These are phyloP conservation scores for Hypoxylon sp. DNA, from an alignment of 2,329 filamentous ascomycete genomes.

Conservation along the genomic window DNA sequence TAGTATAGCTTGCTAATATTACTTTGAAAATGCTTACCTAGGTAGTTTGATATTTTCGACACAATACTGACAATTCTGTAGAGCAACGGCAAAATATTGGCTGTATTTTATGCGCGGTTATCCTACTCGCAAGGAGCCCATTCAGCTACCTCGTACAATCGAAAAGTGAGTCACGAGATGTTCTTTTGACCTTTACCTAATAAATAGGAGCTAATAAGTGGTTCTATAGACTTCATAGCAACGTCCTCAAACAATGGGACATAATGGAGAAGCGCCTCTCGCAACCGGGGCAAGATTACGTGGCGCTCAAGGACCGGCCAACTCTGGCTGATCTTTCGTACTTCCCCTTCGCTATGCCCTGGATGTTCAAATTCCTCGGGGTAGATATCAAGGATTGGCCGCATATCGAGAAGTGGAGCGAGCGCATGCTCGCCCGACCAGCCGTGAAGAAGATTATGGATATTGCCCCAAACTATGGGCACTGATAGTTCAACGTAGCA, in stretches of 20 bases:
- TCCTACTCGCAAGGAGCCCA: background rate
- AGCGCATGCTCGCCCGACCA: constrained; percentile 48
- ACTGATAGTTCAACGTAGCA: background rate
- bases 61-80: background rate
- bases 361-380: constrained; percentile 55
- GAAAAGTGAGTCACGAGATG: background rate
- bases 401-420: constrained; percentile 51
- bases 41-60: too few relatives aligned
- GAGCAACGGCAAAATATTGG: background rate
- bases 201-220: background rate
- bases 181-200: background rate
- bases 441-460: constrained; percentile 40
- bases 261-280: constrained; percentile 49
- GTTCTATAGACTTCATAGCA: constrained; percentile 43
- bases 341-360: constrained; percentile 57
- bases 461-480: background rate
- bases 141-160: background rate
- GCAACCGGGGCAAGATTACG: constrained; percentile 51
- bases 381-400: constrained; percentile 54
- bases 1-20: background rate
- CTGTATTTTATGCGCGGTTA: background rate
- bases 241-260: constrained; percentile 51
- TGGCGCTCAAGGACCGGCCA: constrained; percentile 55
- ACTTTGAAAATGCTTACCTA: background rate
- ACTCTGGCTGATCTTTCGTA: constrained; percentile 57